These are phyloP conservation scores for Phaeoacremonium minimum DNA, from an alignment of 2,329 filamentous ascomycete species.

Conservation along the genomic window DNA sequence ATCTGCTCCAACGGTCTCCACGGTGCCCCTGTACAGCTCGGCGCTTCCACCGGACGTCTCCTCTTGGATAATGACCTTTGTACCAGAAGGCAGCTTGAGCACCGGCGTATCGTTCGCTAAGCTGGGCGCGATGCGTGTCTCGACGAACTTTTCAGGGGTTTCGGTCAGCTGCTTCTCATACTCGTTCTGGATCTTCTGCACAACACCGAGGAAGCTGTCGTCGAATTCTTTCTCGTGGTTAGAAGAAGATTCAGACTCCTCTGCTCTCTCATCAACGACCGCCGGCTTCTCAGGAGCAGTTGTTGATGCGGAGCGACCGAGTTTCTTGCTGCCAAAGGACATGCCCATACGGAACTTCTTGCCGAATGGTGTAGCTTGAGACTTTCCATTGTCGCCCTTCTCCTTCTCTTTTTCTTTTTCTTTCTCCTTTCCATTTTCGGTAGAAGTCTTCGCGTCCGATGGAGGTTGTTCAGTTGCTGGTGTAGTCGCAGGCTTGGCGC, in stretches of 20 bases:
- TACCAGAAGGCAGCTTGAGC: constrained; percentile 64
- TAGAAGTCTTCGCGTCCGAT: constrained; percentile 44
- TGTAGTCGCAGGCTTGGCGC: constrained; percentile 41
- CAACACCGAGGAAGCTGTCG: constrained; percentile 67
- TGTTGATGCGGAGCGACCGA: constrained; percentile 64
- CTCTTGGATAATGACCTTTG: constrained; percentile 66
- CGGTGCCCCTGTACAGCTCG: constrained; percentile 87
- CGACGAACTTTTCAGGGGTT: constrained; percentile 47
- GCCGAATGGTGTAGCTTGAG: constrained; percentile 62
- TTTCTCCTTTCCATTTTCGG: constrained; percentile 48
- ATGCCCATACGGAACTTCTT: constrained; percentile 79
- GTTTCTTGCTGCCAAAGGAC: constrained; percentile 80
- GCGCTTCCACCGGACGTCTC: constrained; percentile 66
- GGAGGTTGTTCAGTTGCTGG: constrained; percentile 37
- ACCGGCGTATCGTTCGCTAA: constrained; percentile 71
- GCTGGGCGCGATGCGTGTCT: constrained; percentile 64
- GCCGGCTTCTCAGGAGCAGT: constrained; percentile 68
- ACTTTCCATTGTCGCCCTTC: constrained; percentile 49
- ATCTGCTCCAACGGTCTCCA: constrained; percentile 71
- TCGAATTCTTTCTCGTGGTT: constrained; percentile 70
- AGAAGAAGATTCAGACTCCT: constrained; percentile 59
- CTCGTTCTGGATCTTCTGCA: constrained; percentile 68
- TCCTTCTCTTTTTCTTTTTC: constrained; percentile 48
- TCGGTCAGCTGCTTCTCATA: constrained; percentile 67
- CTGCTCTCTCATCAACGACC: constrained; percentile 71